Evolutionary conservation across 208 protist genomes (phyloP).

Genomic region (Leishmania major): DNA sequence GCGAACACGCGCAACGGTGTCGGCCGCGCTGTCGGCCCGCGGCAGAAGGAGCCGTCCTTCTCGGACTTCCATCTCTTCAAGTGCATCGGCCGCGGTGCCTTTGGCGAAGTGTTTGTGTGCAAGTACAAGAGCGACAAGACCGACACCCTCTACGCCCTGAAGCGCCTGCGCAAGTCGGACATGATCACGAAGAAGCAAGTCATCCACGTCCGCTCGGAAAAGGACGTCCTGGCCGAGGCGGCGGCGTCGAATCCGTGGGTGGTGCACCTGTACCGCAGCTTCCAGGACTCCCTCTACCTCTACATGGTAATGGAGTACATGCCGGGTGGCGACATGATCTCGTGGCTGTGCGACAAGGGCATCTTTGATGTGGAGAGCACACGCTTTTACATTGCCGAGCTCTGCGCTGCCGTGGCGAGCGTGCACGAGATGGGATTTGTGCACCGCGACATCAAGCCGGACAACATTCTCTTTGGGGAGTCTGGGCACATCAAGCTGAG

Average conservation of each 20-base stretch:
- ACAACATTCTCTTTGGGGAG: constrained; percentile 97
- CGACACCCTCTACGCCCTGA: constrained; percentile 87
- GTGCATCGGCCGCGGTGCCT: constrained; percentile 90
- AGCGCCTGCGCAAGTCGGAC: constrained; percentile 91
- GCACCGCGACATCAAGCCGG: constrained; percentile 98
- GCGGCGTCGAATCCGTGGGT: constrained; percentile 88
- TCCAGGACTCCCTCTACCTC: constrained; percentile 92
- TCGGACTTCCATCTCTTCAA: constrained; percentile 90
- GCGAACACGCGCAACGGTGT: constrained; percentile 57
- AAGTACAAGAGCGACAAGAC: constrained; percentile 65
- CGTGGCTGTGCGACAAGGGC: constrained; percentile 88
- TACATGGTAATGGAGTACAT: constrained; percentile 97
- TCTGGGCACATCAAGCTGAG: constrained; percentile 98
- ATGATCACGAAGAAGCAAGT: constrained; percentile 93
- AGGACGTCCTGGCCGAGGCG: constrained; percentile 88
- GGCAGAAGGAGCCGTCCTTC: constrained; percentile 67
- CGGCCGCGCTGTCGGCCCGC: constrained; percentile 62
- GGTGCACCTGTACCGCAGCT: constrained; percentile 89
- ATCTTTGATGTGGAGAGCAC: constrained; percentile 87
- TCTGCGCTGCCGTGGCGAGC: constrained; percentile 88
- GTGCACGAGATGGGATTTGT: constrained; percentile 93
- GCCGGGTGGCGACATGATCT: constrained; percentile 94
- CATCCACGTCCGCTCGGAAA: constrained; percentile 88
- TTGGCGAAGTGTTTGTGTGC: constrained; percentile 93
- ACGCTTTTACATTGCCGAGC: constrained; percentile 93